Conservation (phyloP, 2,329 filamentous ascomycete species). For the Penicillium brevicompactum region DNA sequence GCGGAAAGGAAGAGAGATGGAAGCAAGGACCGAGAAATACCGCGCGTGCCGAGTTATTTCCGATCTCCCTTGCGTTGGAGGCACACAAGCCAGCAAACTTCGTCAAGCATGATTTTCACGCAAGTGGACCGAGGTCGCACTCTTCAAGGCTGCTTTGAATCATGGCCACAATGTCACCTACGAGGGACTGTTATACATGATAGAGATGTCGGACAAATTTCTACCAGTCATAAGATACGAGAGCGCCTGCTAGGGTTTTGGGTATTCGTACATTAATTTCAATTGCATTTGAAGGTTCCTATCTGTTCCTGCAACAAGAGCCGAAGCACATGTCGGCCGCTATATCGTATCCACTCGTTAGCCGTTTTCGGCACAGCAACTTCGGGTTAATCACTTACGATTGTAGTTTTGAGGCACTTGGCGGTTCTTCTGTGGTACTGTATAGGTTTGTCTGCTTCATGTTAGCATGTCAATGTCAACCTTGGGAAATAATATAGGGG, state of each 20-base stretch:
- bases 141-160: neutral
- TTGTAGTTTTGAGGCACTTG: neutral
- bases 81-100: neutral
- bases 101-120: neutral
- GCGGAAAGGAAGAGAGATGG: neutral
- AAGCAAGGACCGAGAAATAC: neutral
- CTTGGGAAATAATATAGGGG: neutral
- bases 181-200: neutral
- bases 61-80: neutral
- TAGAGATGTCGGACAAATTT: neutral
- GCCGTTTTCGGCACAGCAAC: neutral
- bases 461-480: neutral
- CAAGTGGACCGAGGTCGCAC: neutral
- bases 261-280: neutral
- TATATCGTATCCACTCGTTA: neutral
- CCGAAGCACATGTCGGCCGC: constrained; percentile 23
- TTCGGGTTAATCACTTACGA: neutral
- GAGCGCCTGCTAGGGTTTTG: neutral
- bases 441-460: neutral
- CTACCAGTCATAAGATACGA: neutral
- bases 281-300: neutral
- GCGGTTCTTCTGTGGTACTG: neutral
- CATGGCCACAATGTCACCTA: neutral
- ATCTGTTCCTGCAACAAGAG: constrained; percentile 17
- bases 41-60: neutral